Evolutionary conservation across 768 basidiomycete genomes (phyloP), one percentile per base, ranked within the genome.

Genomic region (Cystobasidium tubakii): DNA sequence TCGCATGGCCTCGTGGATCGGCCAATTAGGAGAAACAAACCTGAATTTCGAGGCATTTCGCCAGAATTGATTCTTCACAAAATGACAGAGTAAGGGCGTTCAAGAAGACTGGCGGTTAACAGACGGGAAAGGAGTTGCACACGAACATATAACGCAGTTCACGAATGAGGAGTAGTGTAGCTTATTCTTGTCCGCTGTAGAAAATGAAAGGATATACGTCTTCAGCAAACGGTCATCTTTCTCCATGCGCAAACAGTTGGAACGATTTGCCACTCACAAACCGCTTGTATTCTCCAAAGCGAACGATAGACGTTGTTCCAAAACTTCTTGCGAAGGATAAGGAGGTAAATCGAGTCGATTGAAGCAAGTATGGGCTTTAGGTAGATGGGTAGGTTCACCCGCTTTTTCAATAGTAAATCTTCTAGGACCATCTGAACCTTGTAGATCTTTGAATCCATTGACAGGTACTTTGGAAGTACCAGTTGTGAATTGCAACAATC

Each of bases 301-400:
- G 75, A 94, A 85, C 1, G 93, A 95, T 75, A 99, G 83, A 84
- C 97, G 97, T 60, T 97, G 90, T 81, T 98, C 95, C 77, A 98
- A 81, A 69, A 67, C 62, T 42, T 76, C 78, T 64, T 73, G 77
- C 33, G 71, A 66, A 80, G 92, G 94, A 82, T 99, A 99, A 15
- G 93, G 91, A n/a, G 96, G 96, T 69, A 99, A 82, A 83, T 99
- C 96, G 78, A 95, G 92, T 54, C 91, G 75, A 80, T 95, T 98
- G 87, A 99, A 99, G 84, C 96, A 98, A 0, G 92, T 96, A 81
- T 95, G 93, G 77, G 88, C 91, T 88, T 98, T 99, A 0, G 96
- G 96, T 79, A 99, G 82, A 81, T 96, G 93, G 27, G 90, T 90
- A 25, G 93, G 91, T 79, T 99, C 96, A 31, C 96, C 96, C 42